Conservation (phyloP, 2,329 filamentous ascomycete genomes). For the Ceratocystis smalleyi region DNA sequence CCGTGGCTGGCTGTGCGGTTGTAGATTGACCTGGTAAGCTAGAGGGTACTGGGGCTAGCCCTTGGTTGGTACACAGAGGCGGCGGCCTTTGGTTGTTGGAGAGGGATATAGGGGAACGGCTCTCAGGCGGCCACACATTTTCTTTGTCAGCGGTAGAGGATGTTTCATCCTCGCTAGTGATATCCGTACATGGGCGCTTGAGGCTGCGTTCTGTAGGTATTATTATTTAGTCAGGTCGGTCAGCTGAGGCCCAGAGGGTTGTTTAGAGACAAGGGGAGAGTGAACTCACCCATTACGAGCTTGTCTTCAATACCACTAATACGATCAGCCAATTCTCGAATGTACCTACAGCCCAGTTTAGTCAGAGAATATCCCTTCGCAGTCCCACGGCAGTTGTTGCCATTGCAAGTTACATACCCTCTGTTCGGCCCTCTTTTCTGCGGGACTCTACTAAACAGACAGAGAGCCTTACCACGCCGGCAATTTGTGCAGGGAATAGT, state of each 20-base stretch:
- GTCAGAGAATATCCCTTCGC: slow-evolving; percentile 16
- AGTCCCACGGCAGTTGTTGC: neutral
- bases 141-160: neutral
- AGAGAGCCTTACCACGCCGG: slow-evolving; percentile 56
- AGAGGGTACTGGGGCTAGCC: neutral
- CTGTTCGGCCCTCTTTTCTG: slow-evolving; percentile 84
- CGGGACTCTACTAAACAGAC: slow-evolving; percentile 72
- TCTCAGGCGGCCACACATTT: neutral
- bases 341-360: slow-evolving; percentile 46
- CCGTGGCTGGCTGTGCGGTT: neutral
- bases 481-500: slow-evolving; percentile 69
- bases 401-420: slow-evolving; percentile 49
- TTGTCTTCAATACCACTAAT: slow-evolving; percentile 71
- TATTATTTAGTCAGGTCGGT: neutral
- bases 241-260: neutral
- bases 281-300: slow-evolving; percentile 31
- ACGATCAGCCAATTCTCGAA: slow-evolving; percentile 78
- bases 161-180: slow-evolving; percentile 27
- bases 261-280: too few species aligned
- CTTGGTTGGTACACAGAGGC: neutral
- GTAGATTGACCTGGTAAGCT: neutral
- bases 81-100: neutral
- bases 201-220: slow-evolving; percentile 5
- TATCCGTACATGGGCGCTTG: slow-evolving; percentile 36
- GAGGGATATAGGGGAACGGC: neutral